Percentiles rank a stretch among this genome's conserved stretches.
Evolutionary conservation across 2,329 filamentous ascomycete species (phyloP).

Genomic region (Cordyceps javanica): DNA sequence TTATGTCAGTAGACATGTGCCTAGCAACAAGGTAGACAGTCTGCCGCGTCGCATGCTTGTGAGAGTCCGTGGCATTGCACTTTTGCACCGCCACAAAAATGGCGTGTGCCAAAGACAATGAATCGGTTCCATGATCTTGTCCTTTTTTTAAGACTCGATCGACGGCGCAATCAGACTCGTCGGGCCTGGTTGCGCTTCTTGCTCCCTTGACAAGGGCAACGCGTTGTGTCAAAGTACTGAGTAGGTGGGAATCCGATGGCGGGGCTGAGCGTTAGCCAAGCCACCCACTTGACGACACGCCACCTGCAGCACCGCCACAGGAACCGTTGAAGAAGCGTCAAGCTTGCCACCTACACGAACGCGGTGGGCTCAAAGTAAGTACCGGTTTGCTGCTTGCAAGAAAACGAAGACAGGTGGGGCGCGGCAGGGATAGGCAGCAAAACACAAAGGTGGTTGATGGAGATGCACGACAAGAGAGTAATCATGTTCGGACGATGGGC

Average conservation of each 20-base stretch:
- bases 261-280: neutral
- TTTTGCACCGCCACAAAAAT: no score
- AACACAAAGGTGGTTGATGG: no score
- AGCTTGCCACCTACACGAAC: neutral
- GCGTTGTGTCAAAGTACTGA: neutral
- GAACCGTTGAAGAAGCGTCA: neutral
- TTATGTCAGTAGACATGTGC: no score
- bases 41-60: no score
- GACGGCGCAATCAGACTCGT: no score
- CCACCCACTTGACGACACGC: neutral
- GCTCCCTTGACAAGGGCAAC: neutral
- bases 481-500: neutral
- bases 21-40: no score
- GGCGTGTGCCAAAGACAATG: no score
- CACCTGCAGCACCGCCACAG: constrained; percentile 2
- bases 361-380: no score
- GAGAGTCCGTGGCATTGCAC: no score
- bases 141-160: no score
- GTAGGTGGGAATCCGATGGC: neutral
- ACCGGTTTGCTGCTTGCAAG: neutral
- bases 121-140: no score
- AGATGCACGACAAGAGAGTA: neutral
- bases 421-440: no score
- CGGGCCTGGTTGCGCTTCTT: neutral
- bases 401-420: neutral